These are phyloP conservation scores for Capronia americana DNA, from an alignment of 2,329 filamentous ascomycete genomes.

Conservation along the genomic window DNA sequence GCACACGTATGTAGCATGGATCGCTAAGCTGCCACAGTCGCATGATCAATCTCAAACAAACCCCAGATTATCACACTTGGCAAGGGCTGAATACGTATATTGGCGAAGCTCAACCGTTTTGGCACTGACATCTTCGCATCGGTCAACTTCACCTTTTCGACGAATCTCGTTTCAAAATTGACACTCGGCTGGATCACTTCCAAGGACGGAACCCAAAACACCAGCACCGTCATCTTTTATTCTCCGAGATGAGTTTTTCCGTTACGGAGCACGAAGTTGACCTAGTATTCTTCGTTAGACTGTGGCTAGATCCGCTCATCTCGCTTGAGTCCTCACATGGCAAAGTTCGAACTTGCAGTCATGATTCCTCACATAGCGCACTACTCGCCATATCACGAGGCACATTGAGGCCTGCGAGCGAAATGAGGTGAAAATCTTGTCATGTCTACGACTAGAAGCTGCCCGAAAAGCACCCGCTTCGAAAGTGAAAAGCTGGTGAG, in stretches of 20 bases:
- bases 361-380: neutral
- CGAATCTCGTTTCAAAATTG: constrained; percentile 19
- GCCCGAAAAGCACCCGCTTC: neutral
- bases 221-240: constrained; percentile 8
- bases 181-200: neutral
- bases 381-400: neutral
- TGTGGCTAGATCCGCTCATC: constrained; percentile 8
- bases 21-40: no score
- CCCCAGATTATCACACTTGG: neutral
- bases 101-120: neutral
- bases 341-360: neutral
- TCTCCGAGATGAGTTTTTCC: constrained; percentile 2
- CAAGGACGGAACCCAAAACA: neutral
- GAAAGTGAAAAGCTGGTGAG: neutral
- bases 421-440: neutral
- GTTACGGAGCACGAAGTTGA: neutral
- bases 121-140: neutral
- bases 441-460: neutral
- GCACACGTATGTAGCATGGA: neutral
- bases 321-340: neutral
- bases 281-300: neutral
- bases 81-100: neutral
- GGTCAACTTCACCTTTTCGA: neutral
- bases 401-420: neutral
- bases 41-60: neutral